These are phyloP conservation scores for Argentina anserina DNA, from an alignment of 306 rosid genomes.

Conservation along the genomic window DNA sequence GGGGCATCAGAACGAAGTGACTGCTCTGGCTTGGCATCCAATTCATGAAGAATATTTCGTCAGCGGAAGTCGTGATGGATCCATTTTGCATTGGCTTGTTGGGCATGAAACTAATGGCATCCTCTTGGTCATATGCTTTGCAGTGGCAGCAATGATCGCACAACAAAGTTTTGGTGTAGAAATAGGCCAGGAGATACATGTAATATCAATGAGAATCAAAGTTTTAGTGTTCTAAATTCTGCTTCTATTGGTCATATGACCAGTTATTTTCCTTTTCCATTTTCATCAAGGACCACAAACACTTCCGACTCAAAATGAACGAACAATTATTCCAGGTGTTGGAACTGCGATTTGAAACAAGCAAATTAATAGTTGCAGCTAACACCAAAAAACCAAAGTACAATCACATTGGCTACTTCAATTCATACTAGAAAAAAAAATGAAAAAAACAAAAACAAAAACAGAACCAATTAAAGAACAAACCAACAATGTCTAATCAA, in stretches of 20 bases:
- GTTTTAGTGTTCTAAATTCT: slow-evolving; percentile 73
- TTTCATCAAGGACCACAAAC: not conserved
- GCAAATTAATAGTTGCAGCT: fast-evolving
- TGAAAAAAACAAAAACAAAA: too few relatives aligned
- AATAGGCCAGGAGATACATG: slow-evolving; percentile 90
- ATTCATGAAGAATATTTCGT: slow-evolving; percentile 96
- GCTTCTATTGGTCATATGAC: slow-evolving; percentile 22
- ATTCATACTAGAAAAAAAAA: too few relatives aligned
- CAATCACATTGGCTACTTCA: too few relatives aligned
- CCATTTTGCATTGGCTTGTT: slow-evolving; percentile 97
- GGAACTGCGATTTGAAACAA: not conserved
- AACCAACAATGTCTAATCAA: too few relatives aligned
- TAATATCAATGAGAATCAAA: slow-evolving; percentile 59
- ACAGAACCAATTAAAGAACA: too few relatives aligned
- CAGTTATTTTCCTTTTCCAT: too few relatives aligned
- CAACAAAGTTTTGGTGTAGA: slow-evolving; percentile 94
- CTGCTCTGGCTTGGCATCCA: slow-evolving; percentile 96
- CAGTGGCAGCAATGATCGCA: slow-evolving; percentile 99
- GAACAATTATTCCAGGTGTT: not conserved
- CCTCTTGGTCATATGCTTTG: slow-evolving; percentile 96
- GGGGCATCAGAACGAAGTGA: slow-evolving; percentile 90
- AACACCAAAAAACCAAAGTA: too few relatives aligned
- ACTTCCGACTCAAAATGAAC: not conserved
- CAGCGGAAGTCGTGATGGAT: slow-evolving; percentile 94
- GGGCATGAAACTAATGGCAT: slow-evolving; percentile 97